A percentile compares a stretch with the other conserved stretches of the same genome.
phyloP scores from a whole-genome alignment of 2,329 filamentous ascomycete species.

The Orbilia blumenaviensis region DNA sequence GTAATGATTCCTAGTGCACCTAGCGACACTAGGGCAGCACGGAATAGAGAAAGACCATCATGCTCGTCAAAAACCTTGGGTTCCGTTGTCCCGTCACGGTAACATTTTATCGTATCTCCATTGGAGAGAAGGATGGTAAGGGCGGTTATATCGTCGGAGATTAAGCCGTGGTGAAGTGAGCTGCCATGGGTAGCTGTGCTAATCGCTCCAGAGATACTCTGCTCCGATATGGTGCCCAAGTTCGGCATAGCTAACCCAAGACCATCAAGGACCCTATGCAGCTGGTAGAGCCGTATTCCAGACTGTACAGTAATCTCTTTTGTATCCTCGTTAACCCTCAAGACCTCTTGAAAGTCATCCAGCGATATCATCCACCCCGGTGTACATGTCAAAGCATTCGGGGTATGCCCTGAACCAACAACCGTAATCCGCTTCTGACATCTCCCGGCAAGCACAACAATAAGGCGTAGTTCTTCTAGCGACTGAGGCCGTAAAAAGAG shows the following conservation, averaged over 20 bases:
- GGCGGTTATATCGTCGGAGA: constrained; percentile 79
- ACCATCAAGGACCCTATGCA: constrained; percentile 77
- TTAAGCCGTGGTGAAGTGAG: constrained; percentile 80
- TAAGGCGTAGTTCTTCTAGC: constrained; percentile 81
- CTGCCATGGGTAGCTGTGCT: constrained; percentile 93
- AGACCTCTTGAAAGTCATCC: constrained; percentile 78
- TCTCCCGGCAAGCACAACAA: constrained; percentile 79
- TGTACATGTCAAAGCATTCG: constrained; percentile 89
- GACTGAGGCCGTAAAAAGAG: constrained; percentile 87
- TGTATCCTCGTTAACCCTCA: constrained; percentile 73
- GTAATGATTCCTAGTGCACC: constrained; percentile 90
- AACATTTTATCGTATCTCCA: constrained; percentile 77
- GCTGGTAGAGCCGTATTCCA: constrained; percentile 81
- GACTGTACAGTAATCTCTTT: constrained; percentile 79
- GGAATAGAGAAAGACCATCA: constrained; percentile 73
- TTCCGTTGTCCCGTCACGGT: constrained; percentile 68
- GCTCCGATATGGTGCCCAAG: constrained; percentile 91
- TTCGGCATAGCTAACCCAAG: constrained; percentile 87
- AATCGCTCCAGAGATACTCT: constrained; percentile 91
- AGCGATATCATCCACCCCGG: constrained; percentile 84
- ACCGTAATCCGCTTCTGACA: constrained; percentile 84
- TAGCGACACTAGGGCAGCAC: constrained; percentile 84
- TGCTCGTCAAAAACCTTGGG: constrained; percentile 58
- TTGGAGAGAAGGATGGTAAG: constrained; percentile 84
- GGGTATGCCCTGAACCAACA: constrained; percentile 91